These are phyloP conservation scores for Neurospora sp. DNA, from an alignment of 495 filamentous ascomycete species.

Conservation along the genomic window DNA sequence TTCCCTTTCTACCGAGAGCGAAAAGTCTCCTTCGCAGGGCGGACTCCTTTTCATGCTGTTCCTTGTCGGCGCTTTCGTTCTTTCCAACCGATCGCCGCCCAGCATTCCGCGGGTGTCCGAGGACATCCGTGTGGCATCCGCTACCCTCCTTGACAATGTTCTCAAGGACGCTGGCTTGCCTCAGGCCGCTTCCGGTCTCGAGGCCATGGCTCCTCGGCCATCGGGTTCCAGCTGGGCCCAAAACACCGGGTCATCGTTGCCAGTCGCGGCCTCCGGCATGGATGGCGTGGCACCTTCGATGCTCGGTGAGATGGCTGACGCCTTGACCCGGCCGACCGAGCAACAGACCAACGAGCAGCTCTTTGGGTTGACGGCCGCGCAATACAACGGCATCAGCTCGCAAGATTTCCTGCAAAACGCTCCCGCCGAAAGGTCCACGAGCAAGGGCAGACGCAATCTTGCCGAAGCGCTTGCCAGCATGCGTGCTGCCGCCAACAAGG, in stretches of 20 bases:
- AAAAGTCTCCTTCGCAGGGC: constrained; percentile 53
- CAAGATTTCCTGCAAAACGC: constrained; percentile 50
- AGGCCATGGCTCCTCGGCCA: constrained; percentile 39
- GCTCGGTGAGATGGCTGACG: constrained; percentile 65
- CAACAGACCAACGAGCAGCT: constrained; percentile 84
- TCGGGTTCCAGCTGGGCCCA: constrained; percentile 42
- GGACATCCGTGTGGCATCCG: constrained; percentile 85
- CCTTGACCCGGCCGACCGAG: constrained; percentile 64
- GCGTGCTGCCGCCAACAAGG: constrained; percentile 50
- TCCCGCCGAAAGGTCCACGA: constrained; percentile 35
- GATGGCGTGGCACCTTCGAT: constrained; percentile 50
- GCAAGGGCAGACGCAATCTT: constrained; percentile 58
- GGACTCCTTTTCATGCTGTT: constrained; percentile 75
- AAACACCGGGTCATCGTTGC: constrained; percentile 28
- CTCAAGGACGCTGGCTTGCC: constrained; percentile 67
- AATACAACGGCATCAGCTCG: constrained; percentile 80
- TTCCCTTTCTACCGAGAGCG: constrained; percentile 40
- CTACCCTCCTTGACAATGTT: constrained; percentile 78
- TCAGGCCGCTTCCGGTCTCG: constrained; percentile 33
- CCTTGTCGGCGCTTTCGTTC: constrained; percentile 92
- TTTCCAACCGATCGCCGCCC: constrained; percentile 63
- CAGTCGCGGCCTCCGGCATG: constrained; percentile 42
- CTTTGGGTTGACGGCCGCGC: constrained; percentile 73
- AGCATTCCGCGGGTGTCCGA: constrained; percentile 81
- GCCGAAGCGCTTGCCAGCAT: constrained; percentile 76